Base-by-base conservation (phyloP, 169 alveolate genomes). In the Cystoisospora suis region DNA sequence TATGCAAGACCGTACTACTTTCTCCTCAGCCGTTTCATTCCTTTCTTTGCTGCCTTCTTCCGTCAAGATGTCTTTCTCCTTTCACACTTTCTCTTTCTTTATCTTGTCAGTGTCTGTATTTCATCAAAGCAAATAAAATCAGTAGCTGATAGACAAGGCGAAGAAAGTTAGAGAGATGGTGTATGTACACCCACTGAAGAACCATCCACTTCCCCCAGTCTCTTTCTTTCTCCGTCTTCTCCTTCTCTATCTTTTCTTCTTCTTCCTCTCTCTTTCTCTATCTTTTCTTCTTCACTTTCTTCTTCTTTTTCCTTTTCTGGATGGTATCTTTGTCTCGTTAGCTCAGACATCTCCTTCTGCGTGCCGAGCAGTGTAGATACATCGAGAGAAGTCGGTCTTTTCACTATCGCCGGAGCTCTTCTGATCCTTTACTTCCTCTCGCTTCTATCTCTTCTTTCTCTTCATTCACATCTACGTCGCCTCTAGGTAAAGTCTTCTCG, bases 351-450 rank as follows among this genome's bases (percentile, higher is more conserved):
- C 81, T 87, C 20, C 91, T 87, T 17, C 75, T 87, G 58, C 85
- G 91, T 20, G 91, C 91, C 47, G 91, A 87, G 58, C 91, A 87
- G 86, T 87, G 91, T 59, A 75, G 91, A n/a, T 38, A 70, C 32
- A 47, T 87, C 15, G 91, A 87, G 75, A 6, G 91, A 32, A 47
- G 7, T 32, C 45, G 27, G 69, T 58, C 83, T 2, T 27, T 86
- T 29, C 29, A 46, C 6, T 44, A 49, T 42, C 81, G 83, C 6
- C 81, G 83, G 9, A 7, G 36, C 29, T 59, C 23, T 4, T 59
- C 75, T 20, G 20, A 5, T 4, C 3, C 75, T 15, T 59, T 36
- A 5, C 29, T 20, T 4, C 29, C 75, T 4, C 29, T 36, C 32
- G 7, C 5, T 59, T 59, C 23, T 59, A 27, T 36, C 29, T 59